These are phyloP conservation scores for Zymoseptoria passerinii DNA, from an alignment of 2,329 filamentous ascomycete genomes.

Conservation along the genomic window DNA sequence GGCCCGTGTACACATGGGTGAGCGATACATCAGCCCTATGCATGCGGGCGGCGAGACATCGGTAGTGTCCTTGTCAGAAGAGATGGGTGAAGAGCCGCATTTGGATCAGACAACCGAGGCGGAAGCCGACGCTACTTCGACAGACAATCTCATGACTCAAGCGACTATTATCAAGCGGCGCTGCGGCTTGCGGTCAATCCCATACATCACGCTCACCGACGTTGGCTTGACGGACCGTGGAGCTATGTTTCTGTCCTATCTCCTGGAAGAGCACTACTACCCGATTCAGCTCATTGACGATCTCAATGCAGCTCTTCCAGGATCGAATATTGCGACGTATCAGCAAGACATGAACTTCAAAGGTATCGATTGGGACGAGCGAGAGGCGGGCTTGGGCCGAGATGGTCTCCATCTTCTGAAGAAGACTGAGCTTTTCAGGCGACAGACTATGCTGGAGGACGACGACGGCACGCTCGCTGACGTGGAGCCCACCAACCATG, in stretches of 20 bases:
- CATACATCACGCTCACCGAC: constrained; percentile 32
- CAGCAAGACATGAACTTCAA: constrained; percentile 23
- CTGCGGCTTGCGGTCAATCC: constrained; percentile 34
- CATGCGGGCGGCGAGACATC: constrained; percentile 18
- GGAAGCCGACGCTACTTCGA: not conserved
- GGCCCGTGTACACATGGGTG: constrained; percentile 33
- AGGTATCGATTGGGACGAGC: constrained; percentile 31
- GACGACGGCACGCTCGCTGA: constrained; percentile 7
- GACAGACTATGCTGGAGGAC: constrained; percentile 15
- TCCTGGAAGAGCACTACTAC: constrained; percentile 33
- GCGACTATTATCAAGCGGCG: constrained; percentile 16
- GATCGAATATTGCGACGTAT: constrained; percentile 25
- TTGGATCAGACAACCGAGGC: constrained; percentile 2
- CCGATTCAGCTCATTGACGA: constrained; percentile 30
- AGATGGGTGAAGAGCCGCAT: constrained; percentile 6
- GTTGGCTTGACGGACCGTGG: constrained; percentile 31
- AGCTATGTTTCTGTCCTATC: constrained; percentile 35
- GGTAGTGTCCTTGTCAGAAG: constrained; percentile 21
- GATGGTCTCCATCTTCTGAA: constrained; percentile 30
- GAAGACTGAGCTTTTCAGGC: constrained; percentile 25
- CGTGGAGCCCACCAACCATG: not conserved
- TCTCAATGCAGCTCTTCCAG: constrained; percentile 26
- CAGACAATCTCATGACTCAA: constrained; percentile 13
- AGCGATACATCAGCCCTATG: constrained; percentile 27
- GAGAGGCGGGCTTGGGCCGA: constrained; percentile 22